phyloP scores from a whole-genome alignment of 2,329 filamentous ascomycete genomes.

The Rutstroemia sp. region DNA sequence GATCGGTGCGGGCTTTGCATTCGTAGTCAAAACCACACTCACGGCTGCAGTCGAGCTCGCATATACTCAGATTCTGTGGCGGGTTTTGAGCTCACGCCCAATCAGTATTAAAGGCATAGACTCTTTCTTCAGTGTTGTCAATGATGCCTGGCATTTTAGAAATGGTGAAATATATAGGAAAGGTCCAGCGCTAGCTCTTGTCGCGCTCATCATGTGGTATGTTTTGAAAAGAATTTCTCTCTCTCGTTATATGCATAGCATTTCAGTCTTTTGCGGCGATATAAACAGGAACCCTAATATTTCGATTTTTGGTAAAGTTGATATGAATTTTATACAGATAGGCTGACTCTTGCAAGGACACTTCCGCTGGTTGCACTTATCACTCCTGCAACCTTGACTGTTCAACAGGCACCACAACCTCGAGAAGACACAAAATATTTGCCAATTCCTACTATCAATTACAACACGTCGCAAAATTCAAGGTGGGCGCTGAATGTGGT shows the following conservation, averaged over 20 bases:
- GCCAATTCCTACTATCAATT: not conserved
- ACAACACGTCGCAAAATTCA: not conserved
- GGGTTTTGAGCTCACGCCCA: not conserved
- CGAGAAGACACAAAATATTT: not conserved
- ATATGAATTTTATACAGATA: not conserved
- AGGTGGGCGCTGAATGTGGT: not conserved
- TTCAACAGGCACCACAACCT: not conserved
- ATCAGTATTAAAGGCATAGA: not conserved
- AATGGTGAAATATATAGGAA: not conserved
- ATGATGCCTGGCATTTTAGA: not conserved
- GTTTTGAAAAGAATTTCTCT: not conserved
- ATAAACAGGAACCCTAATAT: not conserved
- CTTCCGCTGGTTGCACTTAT: not conserved
- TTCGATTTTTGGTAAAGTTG: not conserved
- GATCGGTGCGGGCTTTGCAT: not conserved
- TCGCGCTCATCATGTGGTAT: not conserved
- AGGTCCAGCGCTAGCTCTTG: not conserved
- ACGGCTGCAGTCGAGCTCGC: not conserved
- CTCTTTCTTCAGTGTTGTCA: not conserved
- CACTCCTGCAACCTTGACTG: not conserved
- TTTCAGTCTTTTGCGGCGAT: not conserved
- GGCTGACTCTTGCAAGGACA: not conserved
- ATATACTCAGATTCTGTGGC: conserved; percentile 1
- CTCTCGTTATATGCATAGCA: not conserved
- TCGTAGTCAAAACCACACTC: not conserved